Evolutionary conservation across 108 stramenopile genomes (phyloP).

Genomic region (Cyclostephanos invisitatus): DNA sequence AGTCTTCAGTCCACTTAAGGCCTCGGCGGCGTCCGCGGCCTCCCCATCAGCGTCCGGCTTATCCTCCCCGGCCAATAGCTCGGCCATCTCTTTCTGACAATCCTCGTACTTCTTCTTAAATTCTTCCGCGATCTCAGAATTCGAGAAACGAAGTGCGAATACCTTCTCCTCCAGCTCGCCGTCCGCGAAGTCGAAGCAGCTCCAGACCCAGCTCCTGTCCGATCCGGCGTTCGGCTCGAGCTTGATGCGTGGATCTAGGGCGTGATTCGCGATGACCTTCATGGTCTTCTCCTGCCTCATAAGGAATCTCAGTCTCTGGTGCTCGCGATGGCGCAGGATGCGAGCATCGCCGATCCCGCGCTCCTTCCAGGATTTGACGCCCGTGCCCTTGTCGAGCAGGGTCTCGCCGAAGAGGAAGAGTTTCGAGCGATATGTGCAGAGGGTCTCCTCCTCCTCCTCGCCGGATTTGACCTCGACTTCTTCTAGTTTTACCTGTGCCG

Average conservation of each 20-base stretch:
- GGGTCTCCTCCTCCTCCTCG: constrained; percentile 95
- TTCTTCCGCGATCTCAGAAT: constrained; percentile 88
- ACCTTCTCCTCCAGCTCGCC: constrained; percentile 92
- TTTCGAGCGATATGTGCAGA: constrained; percentile 84
- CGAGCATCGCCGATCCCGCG: constrained; percentile 97
- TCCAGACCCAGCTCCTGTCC: constrained; percentile 98
- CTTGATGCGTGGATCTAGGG: constrained; percentile 94
- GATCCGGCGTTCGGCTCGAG: constrained; percentile 93
- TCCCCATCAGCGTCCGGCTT: constrained; percentile 71
- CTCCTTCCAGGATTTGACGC: constrained; percentile 97
- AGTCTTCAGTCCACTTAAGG: constrained; percentile 76
- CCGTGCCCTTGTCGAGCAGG: constrained; percentile 95
- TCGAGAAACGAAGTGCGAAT: constrained; percentile 95
- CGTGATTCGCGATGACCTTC: constrained; percentile 99
- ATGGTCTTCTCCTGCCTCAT: constrained; percentile 99
- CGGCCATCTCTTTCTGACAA: constrained; percentile 87
- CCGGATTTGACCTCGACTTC: constrained; percentile 97
- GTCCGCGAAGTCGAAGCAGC: constrained; percentile 95
- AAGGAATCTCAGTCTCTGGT: constrained; percentile 85
- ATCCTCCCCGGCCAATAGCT: constrained; percentile 85
- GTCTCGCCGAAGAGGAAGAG: constrained; percentile 97
- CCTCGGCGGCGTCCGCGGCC: constrained; percentile 86
- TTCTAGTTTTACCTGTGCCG: constrained; percentile 90
- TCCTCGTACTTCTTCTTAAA: constrained; percentile 92
- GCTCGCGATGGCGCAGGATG: constrained; percentile 94